phyloP scores from a whole-genome alignment of 768 basidiomycete genomes.

The Artomyces pyxidatus region DNA sequence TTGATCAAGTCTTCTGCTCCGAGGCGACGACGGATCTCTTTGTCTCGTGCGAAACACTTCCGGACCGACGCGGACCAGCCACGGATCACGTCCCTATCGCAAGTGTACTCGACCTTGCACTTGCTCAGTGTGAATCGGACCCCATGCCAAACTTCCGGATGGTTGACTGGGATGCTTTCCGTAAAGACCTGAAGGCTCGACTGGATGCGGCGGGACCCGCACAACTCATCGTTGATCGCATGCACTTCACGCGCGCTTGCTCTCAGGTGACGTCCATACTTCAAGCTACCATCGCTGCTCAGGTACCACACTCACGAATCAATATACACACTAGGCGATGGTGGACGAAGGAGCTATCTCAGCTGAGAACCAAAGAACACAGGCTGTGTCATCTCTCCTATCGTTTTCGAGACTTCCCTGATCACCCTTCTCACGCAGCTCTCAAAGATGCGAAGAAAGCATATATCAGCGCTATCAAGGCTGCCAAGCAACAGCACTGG shows the following conservation, averaged over 20 bases:
- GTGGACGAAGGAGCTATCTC: too few species aligned
- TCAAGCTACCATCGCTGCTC: neutral
- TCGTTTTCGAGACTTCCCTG: too few species aligned
- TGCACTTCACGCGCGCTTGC: neutral
- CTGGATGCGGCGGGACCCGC: neutral
- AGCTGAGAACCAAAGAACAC: too few species aligned
- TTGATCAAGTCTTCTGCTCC: neutral
- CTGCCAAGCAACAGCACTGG: conserved; percentile 20
- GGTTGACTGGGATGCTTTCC: neutral
- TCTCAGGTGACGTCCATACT: neutral
- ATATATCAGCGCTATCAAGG: conserved; percentile 8
- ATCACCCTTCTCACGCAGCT: too few species aligned
- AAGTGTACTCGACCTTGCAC: neutral
- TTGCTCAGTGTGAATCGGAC: neutral
- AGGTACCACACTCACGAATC: too few species aligned
- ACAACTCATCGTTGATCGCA: neutral
- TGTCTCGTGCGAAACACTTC: neutral
- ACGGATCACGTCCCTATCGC: neutral
- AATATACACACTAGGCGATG: too few species aligned
- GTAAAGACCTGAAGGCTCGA: neutral
- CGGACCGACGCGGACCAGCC: neutral
- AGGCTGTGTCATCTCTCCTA: conserved; percentile 4
- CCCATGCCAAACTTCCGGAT: neutral
- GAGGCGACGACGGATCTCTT: neutral
- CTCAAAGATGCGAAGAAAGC: conserved; percentile 8